Percentiles rank a stretch among this genome's conserved stretches.
These are phyloP conservation scores for Sphaceloma murrayae DNA, from an alignment of 2,329 filamentous ascomycete genomes.

Conservation along the genomic window DNA sequence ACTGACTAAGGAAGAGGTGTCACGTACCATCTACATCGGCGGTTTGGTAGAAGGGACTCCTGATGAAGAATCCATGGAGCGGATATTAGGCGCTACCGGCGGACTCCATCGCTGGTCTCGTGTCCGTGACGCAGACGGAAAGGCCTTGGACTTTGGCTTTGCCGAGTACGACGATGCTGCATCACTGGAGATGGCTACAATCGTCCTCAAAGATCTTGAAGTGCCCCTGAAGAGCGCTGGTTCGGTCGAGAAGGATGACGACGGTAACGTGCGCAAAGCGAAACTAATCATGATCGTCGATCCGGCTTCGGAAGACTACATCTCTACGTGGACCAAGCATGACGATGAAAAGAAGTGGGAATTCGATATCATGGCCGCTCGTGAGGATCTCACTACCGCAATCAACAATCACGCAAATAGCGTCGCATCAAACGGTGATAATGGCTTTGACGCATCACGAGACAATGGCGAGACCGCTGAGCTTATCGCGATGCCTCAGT, in stretches of 20 bases:
- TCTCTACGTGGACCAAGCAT: slow-evolving; percentile 66
- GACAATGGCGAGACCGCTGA: slow-evolving; percentile 61
- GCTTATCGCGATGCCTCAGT: slow-evolving; percentile 77
- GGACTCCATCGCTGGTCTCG: slow-evolving; percentile 77
- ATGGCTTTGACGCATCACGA: slow-evolving; percentile 44
- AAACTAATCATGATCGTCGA: slow-evolving; percentile 49
- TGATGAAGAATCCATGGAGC: slow-evolving; percentile 69
- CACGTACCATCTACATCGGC: slow-evolving; percentile 82
- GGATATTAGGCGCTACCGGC: slow-evolving; percentile 66
- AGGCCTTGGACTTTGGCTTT: slow-evolving; percentile 83
- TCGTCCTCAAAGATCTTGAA: slow-evolving; percentile 71
- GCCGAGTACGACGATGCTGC: slow-evolving; percentile 90
- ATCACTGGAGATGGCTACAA: slow-evolving; percentile 73
- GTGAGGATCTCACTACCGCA: slow-evolving; percentile 45
- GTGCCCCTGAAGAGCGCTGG: slow-evolving; percentile 70
- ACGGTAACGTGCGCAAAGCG: slow-evolving; percentile 29
- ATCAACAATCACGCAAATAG: slow-evolving; percentile 14
- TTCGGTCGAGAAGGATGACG: slow-evolving; percentile 34
- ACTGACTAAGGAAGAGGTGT: slow-evolving; percentile 79
- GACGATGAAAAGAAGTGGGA: slow-evolving; percentile 52
- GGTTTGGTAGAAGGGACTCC: slow-evolving; percentile 71
- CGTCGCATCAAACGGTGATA: slow-evolving; percentile 29
- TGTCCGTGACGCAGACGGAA: slow-evolving; percentile 65
- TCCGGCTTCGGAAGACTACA: slow-evolving; percentile 69
- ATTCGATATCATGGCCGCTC: slow-evolving; percentile 60